Evolutionary conservation across 2,329 filamentous ascomycete species (phyloP).

Genomic region (Colletotrichum sp.): DNA sequence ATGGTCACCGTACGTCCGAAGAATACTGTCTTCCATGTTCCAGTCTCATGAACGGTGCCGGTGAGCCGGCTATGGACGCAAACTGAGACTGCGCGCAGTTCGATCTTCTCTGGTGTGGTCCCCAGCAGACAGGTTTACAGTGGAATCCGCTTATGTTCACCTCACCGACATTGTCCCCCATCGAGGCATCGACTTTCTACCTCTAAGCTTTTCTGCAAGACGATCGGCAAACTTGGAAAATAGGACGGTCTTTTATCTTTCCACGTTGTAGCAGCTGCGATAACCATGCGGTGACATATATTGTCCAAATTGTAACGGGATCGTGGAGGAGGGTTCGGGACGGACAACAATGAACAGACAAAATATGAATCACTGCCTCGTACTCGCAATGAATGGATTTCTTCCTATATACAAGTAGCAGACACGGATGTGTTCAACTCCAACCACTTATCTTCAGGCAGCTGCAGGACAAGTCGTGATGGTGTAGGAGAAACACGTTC

Average conservation of each 20-base stretch:
- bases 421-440: neutral
- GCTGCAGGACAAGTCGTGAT: neutral
- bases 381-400: neutral
- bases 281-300: neutral
- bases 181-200: neutral
- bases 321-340: neutral
- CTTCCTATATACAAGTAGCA: neutral
- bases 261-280: neutral
- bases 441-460: neutral
- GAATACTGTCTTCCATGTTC: neutral
- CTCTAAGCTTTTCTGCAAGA: neutral
- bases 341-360: neutral
- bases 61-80: neutral
- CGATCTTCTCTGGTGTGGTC: neutral
- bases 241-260: neutral
- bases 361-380: neutral
- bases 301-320: neutral
- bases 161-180: neutral
- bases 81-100: neutral
- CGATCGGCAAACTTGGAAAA: neutral
- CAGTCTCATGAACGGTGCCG: neutral
- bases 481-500: neutral
- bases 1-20: neutral
- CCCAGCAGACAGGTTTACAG: neutral
- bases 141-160: neutral